Base-by-base conservation (phyloP, 2,329 filamentous ascomycete species). In the Cercospora zeina region DNA sequence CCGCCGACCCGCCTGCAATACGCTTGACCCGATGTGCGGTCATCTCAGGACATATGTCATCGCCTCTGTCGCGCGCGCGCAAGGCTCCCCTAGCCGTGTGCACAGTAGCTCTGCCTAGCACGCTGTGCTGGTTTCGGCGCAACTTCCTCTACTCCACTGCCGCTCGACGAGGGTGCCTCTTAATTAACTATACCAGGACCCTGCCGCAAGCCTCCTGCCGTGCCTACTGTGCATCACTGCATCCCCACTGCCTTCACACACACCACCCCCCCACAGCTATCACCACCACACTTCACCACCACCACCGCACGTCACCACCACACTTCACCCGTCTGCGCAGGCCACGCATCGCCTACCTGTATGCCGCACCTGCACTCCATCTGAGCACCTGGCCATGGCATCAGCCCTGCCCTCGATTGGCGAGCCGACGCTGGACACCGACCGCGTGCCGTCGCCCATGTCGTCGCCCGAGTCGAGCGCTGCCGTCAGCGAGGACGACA, bases 401-500 rank as follows among this genome's bases (percentile, higher is more conserved):
- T 68, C 67, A 59, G 64, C 64, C 13, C 53, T 68, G 19, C 67
- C 69, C 45, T 68, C 68, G 16, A 69, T 71, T 54, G 67, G 59
- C 59, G 66, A 66, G 62, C 66, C 68, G 42, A 64, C 59, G 13
- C 47, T 67, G 47, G 56, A 66, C 55, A 45, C 56, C 13, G 59
- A 58, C 16, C 54, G 49, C 54, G 49, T 58, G 42, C 51, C 58
- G 56, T 68, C 68, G 19, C 62, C 67, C 50, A 54, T 66, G 33
- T 65, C 67, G 19, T 71, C 58, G 36, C 64, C 70, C 30, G 70
- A 72, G 57, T 71, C 71, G 55, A 72, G 69, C 65, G 68, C 70
- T 49, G 65, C 67, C 27, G 69, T 69, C 66, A 74, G 72, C 65
- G 72, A 73, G 54, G 72, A 73, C 64, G 72, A 73, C 54, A 64